Conservation (phyloP, 495 filamentous ascomycete species). For the Eremomyces bilateralis region DNA sequence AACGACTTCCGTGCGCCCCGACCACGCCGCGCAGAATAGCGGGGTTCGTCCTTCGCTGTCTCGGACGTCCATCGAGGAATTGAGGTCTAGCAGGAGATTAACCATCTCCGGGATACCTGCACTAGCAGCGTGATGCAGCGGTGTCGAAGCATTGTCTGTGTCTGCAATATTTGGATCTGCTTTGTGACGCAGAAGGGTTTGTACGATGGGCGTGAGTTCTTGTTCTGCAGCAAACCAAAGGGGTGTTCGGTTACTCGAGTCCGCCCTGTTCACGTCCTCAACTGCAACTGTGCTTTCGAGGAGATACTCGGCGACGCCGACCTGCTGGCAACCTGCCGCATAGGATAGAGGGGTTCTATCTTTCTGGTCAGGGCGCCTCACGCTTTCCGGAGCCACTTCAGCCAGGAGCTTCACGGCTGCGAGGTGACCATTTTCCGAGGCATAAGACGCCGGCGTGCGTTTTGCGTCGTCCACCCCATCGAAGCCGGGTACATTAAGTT, state of each 20-base stretch:
- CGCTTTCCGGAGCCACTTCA: no score
- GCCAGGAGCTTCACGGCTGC: neutral
- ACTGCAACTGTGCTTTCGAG: no score
- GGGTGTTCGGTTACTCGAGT: neutral
- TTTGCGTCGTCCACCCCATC: neutral
- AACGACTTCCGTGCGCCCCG: neutral
- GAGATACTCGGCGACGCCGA: no score
- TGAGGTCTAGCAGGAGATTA: neutral
- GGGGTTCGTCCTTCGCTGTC: neutral
- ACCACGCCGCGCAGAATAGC: neutral
- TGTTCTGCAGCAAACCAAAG: neutral
- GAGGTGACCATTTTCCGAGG: neutral
- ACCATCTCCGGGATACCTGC: neutral
- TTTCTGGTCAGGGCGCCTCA: no score
- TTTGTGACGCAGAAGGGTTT: no score
- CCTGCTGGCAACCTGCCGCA: no score
- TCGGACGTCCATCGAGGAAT: neutral
- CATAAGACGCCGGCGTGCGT: neutral
- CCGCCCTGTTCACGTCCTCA: neutral
- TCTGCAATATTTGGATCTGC: no score
- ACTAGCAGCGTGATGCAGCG: neutral
- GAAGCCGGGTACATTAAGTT: neutral
- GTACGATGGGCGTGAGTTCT: neutral
- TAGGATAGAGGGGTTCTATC: no score
- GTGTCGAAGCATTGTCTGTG: neutral